Evolutionary conservation across 2,329 filamentous ascomycete genomes (phyloP).

Genomic region (Colletotrichum salicis): DNA sequence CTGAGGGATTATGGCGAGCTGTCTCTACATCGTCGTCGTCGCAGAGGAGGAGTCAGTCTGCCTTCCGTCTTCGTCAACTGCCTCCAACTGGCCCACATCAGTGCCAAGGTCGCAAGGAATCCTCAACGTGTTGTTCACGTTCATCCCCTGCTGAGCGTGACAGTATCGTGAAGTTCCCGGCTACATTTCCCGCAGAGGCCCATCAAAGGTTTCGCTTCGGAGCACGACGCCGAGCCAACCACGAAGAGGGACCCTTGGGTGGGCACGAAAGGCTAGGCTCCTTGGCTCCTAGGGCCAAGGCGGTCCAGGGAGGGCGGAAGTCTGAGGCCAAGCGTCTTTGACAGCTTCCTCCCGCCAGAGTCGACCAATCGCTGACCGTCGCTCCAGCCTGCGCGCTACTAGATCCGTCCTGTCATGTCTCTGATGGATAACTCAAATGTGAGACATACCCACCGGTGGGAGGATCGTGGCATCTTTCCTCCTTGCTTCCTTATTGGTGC

Average conservation of each 20-base stretch:
- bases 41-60: neutral
- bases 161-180: constrained; percentile 2
- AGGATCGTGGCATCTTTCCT: constrained; percentile 19
- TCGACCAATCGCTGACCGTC: neutral
- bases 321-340: constrained; percentile 23
- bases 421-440: constrained; percentile 17
- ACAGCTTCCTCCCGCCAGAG: constrained; percentile 9
- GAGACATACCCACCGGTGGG: constrained; percentile 16
- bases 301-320: constrained; percentile 28
- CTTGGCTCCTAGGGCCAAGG: constrained; percentile 15
- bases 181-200: constrained; percentile 7
- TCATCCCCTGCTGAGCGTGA: neutral
- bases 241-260: neutral
- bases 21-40: neutral
- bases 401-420: constrained; percentile 18
- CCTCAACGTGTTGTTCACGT: constrained; percentile 15
- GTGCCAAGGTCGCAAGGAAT: constrained; percentile 5
- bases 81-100: neutral
- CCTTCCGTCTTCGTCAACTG: constrained; percentile 19
- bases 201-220: neutral
- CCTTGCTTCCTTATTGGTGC: constrained; percentile 7
- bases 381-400: neutral
- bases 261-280: constrained; percentile 2
- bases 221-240: neutral
- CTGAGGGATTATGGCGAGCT: neutral